These are phyloP conservation scores for Acanthamoeba lenticulata DNA, from an alignment of 208 protist species.

Conservation along the genomic window DNA sequence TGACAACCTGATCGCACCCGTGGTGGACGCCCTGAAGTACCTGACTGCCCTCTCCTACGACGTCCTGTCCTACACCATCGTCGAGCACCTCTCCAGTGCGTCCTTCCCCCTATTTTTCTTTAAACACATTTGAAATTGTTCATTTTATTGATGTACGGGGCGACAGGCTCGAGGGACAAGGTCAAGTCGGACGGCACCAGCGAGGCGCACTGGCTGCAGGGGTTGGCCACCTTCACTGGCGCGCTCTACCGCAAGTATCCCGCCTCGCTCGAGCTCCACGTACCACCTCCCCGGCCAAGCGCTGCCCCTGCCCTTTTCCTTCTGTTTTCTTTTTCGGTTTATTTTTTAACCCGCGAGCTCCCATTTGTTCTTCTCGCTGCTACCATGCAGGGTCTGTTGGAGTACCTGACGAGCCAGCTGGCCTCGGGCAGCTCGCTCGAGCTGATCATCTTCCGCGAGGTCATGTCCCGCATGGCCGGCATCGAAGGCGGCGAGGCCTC, in stretches of 20 bases:
- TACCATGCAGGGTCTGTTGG: slow-evolving; percentile 68
- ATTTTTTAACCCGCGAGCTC: too few relatives aligned
- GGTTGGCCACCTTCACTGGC: slow-evolving; percentile 71
- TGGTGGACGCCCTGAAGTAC: slow-evolving; percentile 82
- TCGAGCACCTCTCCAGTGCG: not conserved
- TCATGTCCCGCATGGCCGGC: slow-evolving; percentile 78
- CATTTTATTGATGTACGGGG: not conserved
- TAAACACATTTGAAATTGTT: not conserved
- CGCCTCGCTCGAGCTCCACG: not conserved
- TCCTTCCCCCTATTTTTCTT: not conserved
- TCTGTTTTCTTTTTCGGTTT: not conserved
- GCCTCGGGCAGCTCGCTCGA: slow-evolving; percentile 74
- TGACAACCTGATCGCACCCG: slow-evolving; percentile 78
- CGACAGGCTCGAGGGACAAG: not conserved
- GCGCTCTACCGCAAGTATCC: slow-evolving; percentile 72
- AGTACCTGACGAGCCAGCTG: slow-evolving; percentile 77
- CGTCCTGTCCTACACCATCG: slow-evolving; percentile 63
- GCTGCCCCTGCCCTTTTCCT: not conserved
- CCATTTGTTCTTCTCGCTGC: too few relatives aligned
- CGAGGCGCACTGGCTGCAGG: slow-evolving; percentile 76
- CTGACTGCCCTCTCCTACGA: slow-evolving; percentile 75
- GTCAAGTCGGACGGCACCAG: slow-evolving; percentile 81
- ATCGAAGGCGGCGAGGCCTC: slow-evolving; percentile 74
- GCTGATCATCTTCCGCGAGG: slow-evolving; percentile 78
- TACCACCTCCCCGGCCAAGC: not conserved